phyloP scores from a whole-genome alignment of 106 monocot species.

The Ottelia alismoides region DNA sequence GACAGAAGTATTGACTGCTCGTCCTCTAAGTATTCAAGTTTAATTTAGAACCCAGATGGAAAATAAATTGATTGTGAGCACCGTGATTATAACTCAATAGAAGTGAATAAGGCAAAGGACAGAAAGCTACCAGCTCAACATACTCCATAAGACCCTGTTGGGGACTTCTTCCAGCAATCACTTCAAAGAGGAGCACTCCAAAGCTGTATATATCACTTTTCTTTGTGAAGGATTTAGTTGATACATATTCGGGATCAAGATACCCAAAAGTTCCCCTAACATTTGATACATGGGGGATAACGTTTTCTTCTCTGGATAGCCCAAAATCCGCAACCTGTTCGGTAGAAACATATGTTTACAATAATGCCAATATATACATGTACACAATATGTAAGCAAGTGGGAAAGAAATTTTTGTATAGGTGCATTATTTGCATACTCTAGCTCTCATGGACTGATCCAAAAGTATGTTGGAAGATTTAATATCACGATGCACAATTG shows the following conservation, averaged over 20 bases:
- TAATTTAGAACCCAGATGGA: too few species aligned
- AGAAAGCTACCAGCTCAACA: constrained; percentile 63
- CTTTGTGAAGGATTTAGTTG: constrained; percentile 72
- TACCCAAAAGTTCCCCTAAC: constrained; percentile 79
- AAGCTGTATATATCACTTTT: constrained; percentile 91
- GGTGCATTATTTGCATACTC: constrained; percentile 35
- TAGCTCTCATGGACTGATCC: constrained; percentile 64
- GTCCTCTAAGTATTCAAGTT: too few species aligned
- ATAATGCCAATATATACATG: background rate
- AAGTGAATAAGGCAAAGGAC: too few species aligned
- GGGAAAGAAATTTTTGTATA: background rate
- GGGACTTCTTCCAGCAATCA: constrained; percentile 75
- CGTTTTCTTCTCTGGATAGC: constrained; percentile 70
- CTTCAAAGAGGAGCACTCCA: too few species aligned
- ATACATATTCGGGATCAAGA: constrained; percentile 84
- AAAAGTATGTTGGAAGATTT: constrained; percentile 84
- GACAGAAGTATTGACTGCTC: background rate
- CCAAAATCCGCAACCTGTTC: constrained; percentile 86
- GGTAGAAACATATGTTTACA: background rate
- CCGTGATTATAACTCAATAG: background rate
- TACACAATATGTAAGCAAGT: background rate
- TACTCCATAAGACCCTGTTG: constrained; percentile 90
- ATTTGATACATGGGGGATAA: constrained; percentile 35
- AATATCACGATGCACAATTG: constrained; percentile 82
- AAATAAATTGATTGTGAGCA: background rate